Evolutionary conservation across 139 green algal genomes (phyloP).

Genomic region (Chlorella sp.): DNA sequence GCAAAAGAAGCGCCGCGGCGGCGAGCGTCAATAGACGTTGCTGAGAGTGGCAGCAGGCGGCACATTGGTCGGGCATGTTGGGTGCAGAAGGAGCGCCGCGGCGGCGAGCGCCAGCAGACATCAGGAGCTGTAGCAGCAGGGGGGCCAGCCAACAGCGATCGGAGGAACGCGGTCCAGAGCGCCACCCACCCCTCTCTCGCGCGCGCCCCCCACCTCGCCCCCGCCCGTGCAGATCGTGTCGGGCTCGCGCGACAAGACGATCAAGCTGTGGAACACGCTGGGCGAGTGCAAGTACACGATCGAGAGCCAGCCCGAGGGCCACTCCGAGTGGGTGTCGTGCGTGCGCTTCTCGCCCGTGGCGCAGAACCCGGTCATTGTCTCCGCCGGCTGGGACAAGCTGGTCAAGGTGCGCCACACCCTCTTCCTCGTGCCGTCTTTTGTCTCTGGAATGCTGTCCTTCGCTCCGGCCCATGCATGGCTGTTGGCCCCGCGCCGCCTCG

Average conservation of each 20-base stretch:
- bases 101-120: no score
- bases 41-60: no score
- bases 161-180: not conserved
- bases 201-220: not conserved
- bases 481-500: no score
- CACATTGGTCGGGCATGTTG: no score
- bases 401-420: constrained; percentile 81
- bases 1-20: not conserved
- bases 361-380: constrained; percentile 97
- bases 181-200: not conserved
- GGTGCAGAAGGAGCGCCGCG: no score
- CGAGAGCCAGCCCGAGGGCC: constrained; percentile 89
- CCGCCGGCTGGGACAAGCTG: constrained; percentile 97
- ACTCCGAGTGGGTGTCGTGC: constrained; percentile 97
- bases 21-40: no score
- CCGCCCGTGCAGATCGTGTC: constrained; percentile 91
- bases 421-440: not conserved
- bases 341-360: constrained; percentile 98
- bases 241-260: constrained; percentile 94
- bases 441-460: not conserved
- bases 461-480: not conserved
- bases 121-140: not conserved
- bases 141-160: not conserved
- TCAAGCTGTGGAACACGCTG: constrained; percentile 99
- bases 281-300: constrained; percentile 99